Evolutionary conservation across 345 rosid species (phyloP).

Genomic region (Eucalyptus cloeziana): DNA sequence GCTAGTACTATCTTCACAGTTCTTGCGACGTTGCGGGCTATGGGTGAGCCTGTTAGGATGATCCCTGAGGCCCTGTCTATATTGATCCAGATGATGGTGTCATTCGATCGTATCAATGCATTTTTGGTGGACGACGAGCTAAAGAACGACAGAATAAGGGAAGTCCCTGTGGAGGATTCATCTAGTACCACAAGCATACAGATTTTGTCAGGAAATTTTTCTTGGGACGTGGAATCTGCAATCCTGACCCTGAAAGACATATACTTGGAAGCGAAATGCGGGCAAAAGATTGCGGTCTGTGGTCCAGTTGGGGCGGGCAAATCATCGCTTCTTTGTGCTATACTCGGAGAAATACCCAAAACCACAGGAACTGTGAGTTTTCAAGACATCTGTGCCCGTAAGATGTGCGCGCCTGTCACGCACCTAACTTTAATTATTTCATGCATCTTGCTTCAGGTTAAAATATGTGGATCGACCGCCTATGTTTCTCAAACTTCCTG

Average conservation of each 20-base stretch:
- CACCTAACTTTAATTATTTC: neutral
- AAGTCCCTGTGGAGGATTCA: neutral
- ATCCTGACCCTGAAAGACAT: conserved; percentile 26
- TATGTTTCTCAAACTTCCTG: conserved; percentile 76
- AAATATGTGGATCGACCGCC: conserved; percentile 41
- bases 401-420: neutral
- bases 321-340: conserved; percentile 55
- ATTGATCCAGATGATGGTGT: conserved; percentile 65
- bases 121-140: conserved; percentile 64
- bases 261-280: conserved; percentile 23
- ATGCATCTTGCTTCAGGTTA: conserved; percentile 23
- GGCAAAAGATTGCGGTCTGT: conserved; percentile 67
- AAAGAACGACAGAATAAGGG: conserved; percentile 13
- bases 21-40: conserved; percentile 51
- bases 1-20: conserved; percentile 72
- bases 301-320: conserved; percentile 81
- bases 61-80: conserved; percentile 67
- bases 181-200: conserved; percentile 6
- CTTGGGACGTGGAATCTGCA: conserved; percentile 52
- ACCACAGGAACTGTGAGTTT: conserved; percentile 56
- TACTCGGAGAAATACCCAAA: conserved; percentile 61
- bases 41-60: conserved; percentile 56
- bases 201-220: conserved; percentile 44
- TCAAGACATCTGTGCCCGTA: neutral
- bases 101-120: conserved; percentile 37